Evolutionary conservation across 2,329 filamentous ascomycete genomes (phyloP), one percentile per base, ranked within the genome.

Genomic region (Trichophaea hybrida): DNA sequence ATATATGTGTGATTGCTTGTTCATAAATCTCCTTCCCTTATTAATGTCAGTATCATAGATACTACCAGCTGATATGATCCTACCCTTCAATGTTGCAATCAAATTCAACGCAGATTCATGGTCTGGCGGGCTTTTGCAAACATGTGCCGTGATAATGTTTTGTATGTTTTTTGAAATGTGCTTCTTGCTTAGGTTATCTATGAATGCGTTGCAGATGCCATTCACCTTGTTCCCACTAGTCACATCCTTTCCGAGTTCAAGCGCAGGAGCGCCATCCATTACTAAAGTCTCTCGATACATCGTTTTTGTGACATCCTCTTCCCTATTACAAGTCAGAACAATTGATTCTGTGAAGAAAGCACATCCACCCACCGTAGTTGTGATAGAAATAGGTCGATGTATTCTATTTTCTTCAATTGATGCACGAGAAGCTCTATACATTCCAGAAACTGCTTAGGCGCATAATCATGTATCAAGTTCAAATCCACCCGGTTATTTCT

Each of bases 381-480:
- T 7, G 90, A 94, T 13, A 98, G 75, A 67, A 98, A 95, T 17
- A 97, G 77, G 70, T 98, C 93, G 61, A 97, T 84, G 64, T 88
- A 85, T 40, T 89, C 80, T 10, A 86, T 77, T 64, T 87, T 89
- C 67, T 84, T 82, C 44, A 98, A 77, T 71, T 98, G 90, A 15
- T 88, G 82, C 35, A 97, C 76, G 69, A 98, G 94, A 0, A 86
- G 72, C 0, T 78, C 76, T 8, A 95, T 80, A 65, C 83, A 86
- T 3, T 78, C 75, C 70, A 96, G 78, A 70, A 98, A 96, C 66
- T 94, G 86, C 40, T 83, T 78, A 0, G 91, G 88, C n/a, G 83
- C 82, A 72, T 97, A 88, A 69, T 98, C 93, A 69, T 94, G 91
- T 1, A 98, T 76, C 62, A 98, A 91, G 69, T 98, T 98, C 85